Conservation (phyloP, 352 stramenopile species). For the Phytophthora quininea region DNA sequence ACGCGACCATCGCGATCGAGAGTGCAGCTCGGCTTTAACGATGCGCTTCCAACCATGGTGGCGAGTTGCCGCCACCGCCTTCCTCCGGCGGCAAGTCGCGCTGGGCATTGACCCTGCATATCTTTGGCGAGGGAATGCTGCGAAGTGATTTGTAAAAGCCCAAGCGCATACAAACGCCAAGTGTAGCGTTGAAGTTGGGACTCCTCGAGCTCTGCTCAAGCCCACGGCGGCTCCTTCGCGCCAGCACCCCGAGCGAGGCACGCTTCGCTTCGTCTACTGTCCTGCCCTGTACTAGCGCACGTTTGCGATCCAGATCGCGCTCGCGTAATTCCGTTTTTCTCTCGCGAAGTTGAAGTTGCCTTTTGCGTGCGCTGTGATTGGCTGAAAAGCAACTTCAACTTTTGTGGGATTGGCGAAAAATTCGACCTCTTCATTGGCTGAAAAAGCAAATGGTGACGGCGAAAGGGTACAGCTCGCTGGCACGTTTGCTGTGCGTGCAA, state of each 20-base stretch:
- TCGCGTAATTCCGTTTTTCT: background rate
- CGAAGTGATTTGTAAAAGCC: background rate
- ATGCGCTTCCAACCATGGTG: too few species aligned
- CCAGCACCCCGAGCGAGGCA: too few species aligned
- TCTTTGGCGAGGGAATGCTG: background rate
- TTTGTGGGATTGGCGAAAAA: background rate
- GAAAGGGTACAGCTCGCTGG: too few species aligned
- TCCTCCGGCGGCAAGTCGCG: too few species aligned
- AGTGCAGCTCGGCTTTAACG: too few species aligned
- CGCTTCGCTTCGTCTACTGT: background rate
- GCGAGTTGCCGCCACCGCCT: too few species aligned
- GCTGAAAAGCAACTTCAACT: background rate
- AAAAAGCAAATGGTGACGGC: background rate
- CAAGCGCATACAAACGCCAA: background rate
- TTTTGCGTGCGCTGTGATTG: background rate
- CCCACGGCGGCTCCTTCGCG: too few species aligned
- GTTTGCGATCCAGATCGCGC: background rate
- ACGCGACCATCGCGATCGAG: too few species aligned
- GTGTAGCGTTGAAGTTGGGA: background rate
- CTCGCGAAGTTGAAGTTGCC: conserved; percentile 1
- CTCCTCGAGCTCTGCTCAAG: too few species aligned
- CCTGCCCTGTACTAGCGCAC: background rate
- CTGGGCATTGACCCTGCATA: too few species aligned
- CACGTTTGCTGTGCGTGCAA: too few species aligned
- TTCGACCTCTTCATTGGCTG: background rate